These are phyloP conservation scores for Pedinophyceae sp. DNA, from an alignment of 139 green algal genomes.

Conservation along the genomic window DNA sequence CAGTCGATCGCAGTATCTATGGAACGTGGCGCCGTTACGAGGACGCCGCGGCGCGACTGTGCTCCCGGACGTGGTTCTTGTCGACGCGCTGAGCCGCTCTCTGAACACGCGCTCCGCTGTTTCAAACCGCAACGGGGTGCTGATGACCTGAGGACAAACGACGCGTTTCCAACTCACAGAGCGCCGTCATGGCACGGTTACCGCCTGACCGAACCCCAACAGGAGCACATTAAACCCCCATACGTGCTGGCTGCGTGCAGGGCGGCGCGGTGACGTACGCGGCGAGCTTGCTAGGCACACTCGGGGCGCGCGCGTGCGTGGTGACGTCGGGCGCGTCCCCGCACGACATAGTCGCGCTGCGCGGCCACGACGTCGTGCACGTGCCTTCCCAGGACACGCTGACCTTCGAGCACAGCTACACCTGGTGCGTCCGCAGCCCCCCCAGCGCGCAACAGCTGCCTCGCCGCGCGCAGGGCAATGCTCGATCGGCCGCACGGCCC, in stretches of 20 bases:
- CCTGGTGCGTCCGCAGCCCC: too few species aligned
- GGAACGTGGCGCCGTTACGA: not conserved
- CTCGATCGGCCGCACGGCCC: too few species aligned
- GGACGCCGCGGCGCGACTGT: not conserved
- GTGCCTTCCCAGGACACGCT: conserved; percentile 37
- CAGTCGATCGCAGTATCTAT: not conserved
- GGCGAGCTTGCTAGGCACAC: conserved; percentile 28
- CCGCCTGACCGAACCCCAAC: not conserved
- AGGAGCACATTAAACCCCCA: not conserved
- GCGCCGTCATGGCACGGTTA: not conserved
- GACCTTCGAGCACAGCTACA: conserved; percentile 70
- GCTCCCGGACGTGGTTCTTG: not conserved
- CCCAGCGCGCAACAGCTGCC: too few species aligned
- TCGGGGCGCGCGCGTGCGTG: conserved; percentile 38
- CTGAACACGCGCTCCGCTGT: not conserved
- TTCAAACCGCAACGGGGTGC: not conserved
- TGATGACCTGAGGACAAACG: not conserved
- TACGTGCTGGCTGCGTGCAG: conserved; percentile 13
- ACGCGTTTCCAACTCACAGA: too few species aligned
- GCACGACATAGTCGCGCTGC: conserved; percentile 33
- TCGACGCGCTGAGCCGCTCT: not conserved
- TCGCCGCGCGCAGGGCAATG: too few species aligned
- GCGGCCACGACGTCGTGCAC: conserved; percentile 35
- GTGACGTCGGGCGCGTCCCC: conserved; percentile 22
- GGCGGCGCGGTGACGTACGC: conserved; percentile 59